A percentile compares a stretch with the other conserved stretches of the same genome.
Evolutionary conservation across 2,329 filamentous ascomycete species (phyloP).

Genomic region (Biscogniauxia marginata): DNA sequence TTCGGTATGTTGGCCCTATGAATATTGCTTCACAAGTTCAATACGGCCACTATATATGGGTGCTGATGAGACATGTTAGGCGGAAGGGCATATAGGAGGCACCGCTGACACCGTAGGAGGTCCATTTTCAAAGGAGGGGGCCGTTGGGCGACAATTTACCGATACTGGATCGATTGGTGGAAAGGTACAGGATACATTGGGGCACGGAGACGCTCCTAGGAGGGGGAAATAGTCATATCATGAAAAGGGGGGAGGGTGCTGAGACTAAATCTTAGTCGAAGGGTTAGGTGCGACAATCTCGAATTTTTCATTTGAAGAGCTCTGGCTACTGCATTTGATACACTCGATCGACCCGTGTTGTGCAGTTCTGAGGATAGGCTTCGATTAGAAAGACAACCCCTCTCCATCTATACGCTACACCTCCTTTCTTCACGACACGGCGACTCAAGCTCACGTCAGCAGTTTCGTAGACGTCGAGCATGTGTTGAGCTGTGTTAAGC

Average conservation of each 20-base stretch:
- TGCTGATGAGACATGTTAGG: neutral
- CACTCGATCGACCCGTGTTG: no score
- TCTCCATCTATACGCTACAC: no score
- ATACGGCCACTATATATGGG: no score
- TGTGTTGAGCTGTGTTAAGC: neutral
- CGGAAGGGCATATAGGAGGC: neutral
- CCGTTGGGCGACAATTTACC: slow-evolving; percentile 14
- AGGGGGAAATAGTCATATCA: neutral
- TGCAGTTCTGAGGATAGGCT: no score
- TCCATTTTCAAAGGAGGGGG: slow-evolving; percentile 16
- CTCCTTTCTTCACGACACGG: neutral
- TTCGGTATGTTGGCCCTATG: neutral
- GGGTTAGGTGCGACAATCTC: no score
- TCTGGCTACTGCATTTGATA: no score
- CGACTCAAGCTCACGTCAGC: neutral
- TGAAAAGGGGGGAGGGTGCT: neutral
- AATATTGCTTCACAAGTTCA: no score
- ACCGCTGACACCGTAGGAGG: slow-evolving; percentile 6
- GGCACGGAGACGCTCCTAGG: neutral
- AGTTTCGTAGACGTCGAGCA: neutral
- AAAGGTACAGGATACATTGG: slow-evolving; percentile 6
- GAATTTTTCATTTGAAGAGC: no score
- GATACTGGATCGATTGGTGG: slow-evolving; percentile 17
- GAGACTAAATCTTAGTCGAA: no score
- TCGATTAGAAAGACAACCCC: no score